Evolutionary conservation across 768 basidiomycete genomes (phyloP).

Genomic region (Kwoniella europaea): DNA sequence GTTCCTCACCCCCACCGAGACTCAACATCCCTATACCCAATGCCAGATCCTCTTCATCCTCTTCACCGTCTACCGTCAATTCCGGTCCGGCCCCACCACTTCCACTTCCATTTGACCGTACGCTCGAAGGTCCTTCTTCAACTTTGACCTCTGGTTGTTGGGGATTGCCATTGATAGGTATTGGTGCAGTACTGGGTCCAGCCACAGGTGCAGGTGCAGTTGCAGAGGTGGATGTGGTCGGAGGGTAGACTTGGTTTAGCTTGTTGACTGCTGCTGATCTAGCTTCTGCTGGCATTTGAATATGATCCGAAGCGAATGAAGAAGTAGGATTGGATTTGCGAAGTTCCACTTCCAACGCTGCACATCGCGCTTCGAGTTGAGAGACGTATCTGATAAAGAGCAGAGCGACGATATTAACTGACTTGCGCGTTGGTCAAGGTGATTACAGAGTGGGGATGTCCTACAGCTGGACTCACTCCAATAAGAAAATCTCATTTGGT

Average conservation of each 20-base stretch:
- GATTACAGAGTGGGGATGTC: neutral
- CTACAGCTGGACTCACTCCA: conserved; percentile 33
- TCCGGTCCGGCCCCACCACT: conserved; percentile 1
- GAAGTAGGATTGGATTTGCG: conserved; percentile 28
- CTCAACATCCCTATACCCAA: conserved; percentile 41
- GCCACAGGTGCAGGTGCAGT: neutral
- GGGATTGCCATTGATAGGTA: neutral
- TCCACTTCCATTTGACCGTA: conserved; percentile 6
- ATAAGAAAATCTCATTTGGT: conserved; percentile 46
- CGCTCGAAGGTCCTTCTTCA: neutral
- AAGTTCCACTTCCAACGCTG: conserved; percentile 40
- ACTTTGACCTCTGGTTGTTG: neutral
- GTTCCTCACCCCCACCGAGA: conserved; percentile 38
- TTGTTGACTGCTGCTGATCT: conserved; percentile 38
- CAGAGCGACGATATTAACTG: neutral
- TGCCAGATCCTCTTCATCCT: conserved; percentile 40
- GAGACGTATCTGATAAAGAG: conserved; percentile 36
- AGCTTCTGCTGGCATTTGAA: conserved; percentile 33
- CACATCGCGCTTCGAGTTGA: conserved; percentile 40
- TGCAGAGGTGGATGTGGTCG: neutral
- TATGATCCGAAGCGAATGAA: conserved; percentile 29
- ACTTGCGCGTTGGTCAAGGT: neutral
- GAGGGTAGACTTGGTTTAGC: conserved; percentile 38
- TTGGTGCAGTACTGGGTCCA: conserved; percentile 6
- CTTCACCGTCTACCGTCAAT: conserved; percentile 17